Conservation (phyloP, 306 rosid genomes). For the Purshia tridentata region DNA sequence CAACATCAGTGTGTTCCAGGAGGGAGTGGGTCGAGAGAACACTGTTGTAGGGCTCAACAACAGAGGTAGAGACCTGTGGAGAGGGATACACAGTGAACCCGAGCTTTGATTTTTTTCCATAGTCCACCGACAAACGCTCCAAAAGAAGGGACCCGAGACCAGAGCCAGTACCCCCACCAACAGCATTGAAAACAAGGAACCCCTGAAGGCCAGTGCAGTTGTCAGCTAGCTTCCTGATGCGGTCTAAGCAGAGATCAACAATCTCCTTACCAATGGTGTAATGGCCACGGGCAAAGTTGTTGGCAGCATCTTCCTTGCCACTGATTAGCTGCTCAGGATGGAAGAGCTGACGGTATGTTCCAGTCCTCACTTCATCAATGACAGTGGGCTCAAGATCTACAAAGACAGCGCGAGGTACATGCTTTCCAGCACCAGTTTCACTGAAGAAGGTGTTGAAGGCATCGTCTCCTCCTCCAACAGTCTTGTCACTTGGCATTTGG, state of each 20-base stretch:
- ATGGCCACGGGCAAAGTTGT: slow-evolving; percentile 97
- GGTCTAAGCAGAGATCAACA: slow-evolving; percentile 90
- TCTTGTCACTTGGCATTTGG: slow-evolving; percentile 86
- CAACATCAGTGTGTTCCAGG: slow-evolving; percentile 87
- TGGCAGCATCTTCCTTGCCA: slow-evolving; percentile 96
- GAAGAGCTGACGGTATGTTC: slow-evolving; percentile 83
- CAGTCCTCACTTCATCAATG: slow-evolving; percentile 90
- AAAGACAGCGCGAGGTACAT: slow-evolving; percentile 79
- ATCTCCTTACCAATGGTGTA: slow-evolving; percentile 96
- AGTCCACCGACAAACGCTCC: slow-evolving; percentile 88
- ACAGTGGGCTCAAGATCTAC: slow-evolving; percentile 93
- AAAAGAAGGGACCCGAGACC: slow-evolving; percentile 86
- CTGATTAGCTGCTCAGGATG: slow-evolving; percentile 94
- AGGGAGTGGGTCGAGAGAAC: slow-evolving; percentile 96
- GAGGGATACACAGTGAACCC: slow-evolving; percentile 94
- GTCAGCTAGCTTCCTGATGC: slow-evolving; percentile 87
- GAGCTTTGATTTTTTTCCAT: slow-evolving; percentile 89
- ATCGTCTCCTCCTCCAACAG: slow-evolving; percentile 81
- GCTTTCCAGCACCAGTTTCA: slow-evolving; percentile 93
- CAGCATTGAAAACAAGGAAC: slow-evolving; percentile 85
- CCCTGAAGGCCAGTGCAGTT: slow-evolving; percentile 97
- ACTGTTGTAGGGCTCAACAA: slow-evolving; percentile 97
- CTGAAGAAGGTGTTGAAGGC: slow-evolving; percentile 94
- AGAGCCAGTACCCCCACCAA: slow-evolving; percentile 96
- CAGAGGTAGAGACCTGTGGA: slow-evolving; percentile 93